phyloP scores from a whole-genome alignment of 371 early-diverging fungal genomes.

The Apophysomyces sp. region DNA sequence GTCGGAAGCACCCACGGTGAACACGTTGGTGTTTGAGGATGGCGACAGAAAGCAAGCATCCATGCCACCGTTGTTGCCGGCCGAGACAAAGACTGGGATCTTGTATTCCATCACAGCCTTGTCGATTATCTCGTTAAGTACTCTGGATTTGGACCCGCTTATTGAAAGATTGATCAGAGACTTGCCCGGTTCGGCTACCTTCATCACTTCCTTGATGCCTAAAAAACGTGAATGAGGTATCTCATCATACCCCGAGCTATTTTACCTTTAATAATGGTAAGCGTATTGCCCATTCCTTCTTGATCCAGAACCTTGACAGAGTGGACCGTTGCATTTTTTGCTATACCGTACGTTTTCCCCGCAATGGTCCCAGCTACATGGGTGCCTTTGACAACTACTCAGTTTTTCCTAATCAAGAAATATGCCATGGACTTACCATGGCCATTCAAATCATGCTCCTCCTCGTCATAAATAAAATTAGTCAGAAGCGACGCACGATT shows the following conservation, averaged over 20 bases:
- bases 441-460: conserved; percentile 65
- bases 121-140: conserved; percentile 32
- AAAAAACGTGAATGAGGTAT: conserved; percentile 7
- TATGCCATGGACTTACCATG: conserved; percentile 58
- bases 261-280: conserved; percentile 64
- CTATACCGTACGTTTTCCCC: conserved; percentile 71
- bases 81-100: conserved; percentile 60
- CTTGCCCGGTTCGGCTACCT: conserved; percentile 25
- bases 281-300: conserved; percentile 55
- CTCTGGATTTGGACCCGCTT: conserved; percentile 46
- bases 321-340: conserved; percentile 69
- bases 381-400: conserved; percentile 49
- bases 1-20: conserved; percentile 69
- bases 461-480: conserved; percentile 48
- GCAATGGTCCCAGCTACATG: conserved; percentile 79
- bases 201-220: conserved; percentile 24
- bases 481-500: conserved; percentile 68
- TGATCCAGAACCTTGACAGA: conserved; percentile 69
- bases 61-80: conserved; percentile 61
- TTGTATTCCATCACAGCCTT: conserved; percentile 41
- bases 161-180: conserved; percentile 59
- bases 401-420: neutral
- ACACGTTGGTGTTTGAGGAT: conserved; percentile 55
- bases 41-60: conserved; percentile 74
- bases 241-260: neutral